Base-by-base conservation (phyloP, 495 filamentous ascomycete species). In the Penicillium canescens region DNA sequence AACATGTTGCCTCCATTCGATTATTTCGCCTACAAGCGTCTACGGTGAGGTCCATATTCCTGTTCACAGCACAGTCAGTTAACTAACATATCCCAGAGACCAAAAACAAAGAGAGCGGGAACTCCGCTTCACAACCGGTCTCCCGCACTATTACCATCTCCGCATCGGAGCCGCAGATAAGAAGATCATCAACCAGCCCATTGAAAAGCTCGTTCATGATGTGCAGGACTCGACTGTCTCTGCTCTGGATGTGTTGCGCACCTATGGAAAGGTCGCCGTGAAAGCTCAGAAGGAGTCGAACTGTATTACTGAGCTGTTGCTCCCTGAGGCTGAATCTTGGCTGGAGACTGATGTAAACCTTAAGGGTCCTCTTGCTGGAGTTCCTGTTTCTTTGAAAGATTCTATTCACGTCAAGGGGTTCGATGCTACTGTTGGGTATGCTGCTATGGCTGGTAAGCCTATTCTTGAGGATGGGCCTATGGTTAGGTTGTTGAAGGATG, bases 351-450 rank as follows among this genome's bases (percentile, higher is more conserved):
- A 85, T 12, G 76, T 96, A 45, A 90, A 96, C 59, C 72, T 92
- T 11, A 80, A 85, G 50, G 93, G 93, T 0, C 91, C 93, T 0
- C 68, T 98, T 33, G 94, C 93, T 1, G 94, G 94, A 13, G 89
- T 98, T 52, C 94, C 94, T 0, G 77, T 98, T 21, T 91, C 86
- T 20, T 61, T 98, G 52, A 98, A 98, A 66, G 93, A 98, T 66
- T 88, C 89, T 1, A 81, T 96, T 37, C 80, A 85, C 14, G 88
- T 98, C 8, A 85, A 82, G 33, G 94, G 94, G 4, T 96, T 94
- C 62, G 94, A 97, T 68, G 83, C 81, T 4, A 89, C 84, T 8
- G 88, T 97, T 1, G 94, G 91, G 2, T 97, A 92, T 65, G 88
- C 89, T 16, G 66, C 78, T 40, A 82, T 88, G 50, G 83, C 87